A percentile compares a stretch with the other conserved stretches of the same genome.
Conservation (phyloP, 2,329 filamentous ascomycete genomes). For the Dactylellina sp. region DNA sequence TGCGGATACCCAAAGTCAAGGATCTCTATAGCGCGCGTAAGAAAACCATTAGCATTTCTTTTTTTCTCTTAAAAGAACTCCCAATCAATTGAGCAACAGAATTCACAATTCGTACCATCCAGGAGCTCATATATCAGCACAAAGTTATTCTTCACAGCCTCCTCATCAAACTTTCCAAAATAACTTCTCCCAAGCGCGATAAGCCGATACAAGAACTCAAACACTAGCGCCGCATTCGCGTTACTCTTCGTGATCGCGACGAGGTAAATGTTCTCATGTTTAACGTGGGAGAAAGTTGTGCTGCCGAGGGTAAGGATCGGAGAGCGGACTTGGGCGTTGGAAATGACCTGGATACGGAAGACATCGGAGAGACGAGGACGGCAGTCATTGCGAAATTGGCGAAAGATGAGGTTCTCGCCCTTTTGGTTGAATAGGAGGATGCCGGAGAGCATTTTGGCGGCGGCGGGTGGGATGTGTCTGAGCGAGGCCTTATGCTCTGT, state of each 20-base stretch:
- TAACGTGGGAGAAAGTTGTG: slow-evolving; percentile 99
- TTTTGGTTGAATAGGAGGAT: slow-evolving; percentile 99
- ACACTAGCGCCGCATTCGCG: slow-evolving; percentile 96
- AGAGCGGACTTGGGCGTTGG: slow-evolving; percentile 95
- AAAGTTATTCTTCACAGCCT: slow-evolving; percentile 99
- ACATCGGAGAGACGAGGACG: slow-evolving; percentile 96
- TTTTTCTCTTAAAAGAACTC: no score
- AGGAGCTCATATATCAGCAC: slow-evolving; percentile 97
- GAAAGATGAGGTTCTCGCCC: slow-evolving; percentile 99
- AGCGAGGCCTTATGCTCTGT: no score
- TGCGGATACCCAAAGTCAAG: slow-evolving; percentile 99
- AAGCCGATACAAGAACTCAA: slow-evolving; percentile 95
- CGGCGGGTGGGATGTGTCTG: slow-evolving; percentile 7
- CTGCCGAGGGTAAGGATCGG: slow-evolving; percentile 96
- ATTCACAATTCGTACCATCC: no score
- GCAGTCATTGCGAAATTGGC: slow-evolving; percentile 98
- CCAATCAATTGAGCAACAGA: no score
- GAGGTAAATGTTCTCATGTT: slow-evolving; percentile 98
- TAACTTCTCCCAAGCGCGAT: slow-evolving; percentile 92
- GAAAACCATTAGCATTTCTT: not conserved
- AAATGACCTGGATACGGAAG: slow-evolving; percentile 99
- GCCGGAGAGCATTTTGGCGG: slow-evolving; percentile 85
- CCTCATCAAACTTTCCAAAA: slow-evolving; percentile 99
- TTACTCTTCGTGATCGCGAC: slow-evolving; percentile 99
- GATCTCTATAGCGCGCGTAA: slow-evolving; percentile 74